Percentiles rank a stretch among this genome's conserved stretches.
These are phyloP conservation scores for Torulaspora delbrueckii DNA, from an alignment of 805 yeast genomes.

Conservation along the genomic window DNA sequence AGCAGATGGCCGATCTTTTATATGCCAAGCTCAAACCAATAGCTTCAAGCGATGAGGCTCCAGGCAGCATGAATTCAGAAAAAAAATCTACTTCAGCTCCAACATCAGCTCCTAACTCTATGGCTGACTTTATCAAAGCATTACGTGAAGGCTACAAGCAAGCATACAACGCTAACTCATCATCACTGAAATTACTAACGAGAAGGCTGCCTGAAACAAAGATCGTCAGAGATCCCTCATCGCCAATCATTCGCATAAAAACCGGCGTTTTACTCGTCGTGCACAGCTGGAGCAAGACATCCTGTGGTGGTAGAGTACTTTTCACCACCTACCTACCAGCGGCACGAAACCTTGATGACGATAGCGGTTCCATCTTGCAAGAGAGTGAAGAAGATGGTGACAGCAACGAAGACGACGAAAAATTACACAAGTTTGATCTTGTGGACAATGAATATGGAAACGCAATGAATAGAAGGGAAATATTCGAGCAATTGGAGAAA, in stretches of 20 bases:
- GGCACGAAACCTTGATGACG: slow-evolving; percentile 14
- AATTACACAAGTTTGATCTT: slow-evolving; percentile 13
- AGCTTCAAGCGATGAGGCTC: not conserved
- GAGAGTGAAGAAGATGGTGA: slow-evolving; percentile 12
- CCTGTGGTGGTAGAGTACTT: slow-evolving; percentile 32
- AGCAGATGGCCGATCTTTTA: slow-evolving; percentile 4
- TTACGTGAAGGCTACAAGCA: slow-evolving; percentile 25
- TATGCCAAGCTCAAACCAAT: slow-evolving; percentile 7
- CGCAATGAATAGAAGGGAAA: slow-evolving; percentile 15
- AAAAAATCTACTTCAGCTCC: not conserved
- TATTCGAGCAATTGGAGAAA: slow-evolving; percentile 39
- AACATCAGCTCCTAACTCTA: not conserved
- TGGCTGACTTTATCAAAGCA: slow-evolving; percentile 28
- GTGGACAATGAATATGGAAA: slow-evolving; percentile 17
- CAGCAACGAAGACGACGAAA: slow-evolving; percentile 14
- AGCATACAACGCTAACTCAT: slow-evolving; percentile 21
- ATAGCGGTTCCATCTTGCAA: slow-evolving; percentile 1
- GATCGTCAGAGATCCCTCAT: slow-evolving; percentile 22
- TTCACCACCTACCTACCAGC: slow-evolving; percentile 31
- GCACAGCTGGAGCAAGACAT: slow-evolving; percentile 31
- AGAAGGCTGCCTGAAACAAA: slow-evolving; percentile 27
- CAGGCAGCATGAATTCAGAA: not conserved
- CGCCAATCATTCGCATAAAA: slow-evolving; percentile 28
- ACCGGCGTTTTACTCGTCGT: slow-evolving; percentile 26
- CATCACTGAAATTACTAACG: slow-evolving; percentile 27